phyloP scores from a whole-genome alignment of 1,284 basidiomycete genomes.

The Cryptococcus deneoformans region DNA sequence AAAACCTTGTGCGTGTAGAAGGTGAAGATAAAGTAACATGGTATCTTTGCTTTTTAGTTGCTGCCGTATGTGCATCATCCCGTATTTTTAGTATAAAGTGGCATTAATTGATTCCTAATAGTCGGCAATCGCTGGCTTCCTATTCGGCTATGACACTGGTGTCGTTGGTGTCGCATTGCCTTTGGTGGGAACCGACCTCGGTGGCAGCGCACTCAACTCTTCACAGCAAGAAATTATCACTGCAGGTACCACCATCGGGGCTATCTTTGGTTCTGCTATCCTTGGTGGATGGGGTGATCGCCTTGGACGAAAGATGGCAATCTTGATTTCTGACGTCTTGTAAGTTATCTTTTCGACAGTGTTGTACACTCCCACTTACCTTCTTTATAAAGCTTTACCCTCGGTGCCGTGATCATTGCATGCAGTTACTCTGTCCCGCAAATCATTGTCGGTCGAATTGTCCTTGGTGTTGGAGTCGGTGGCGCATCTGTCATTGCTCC shows the following conservation, averaged over 20 bases:
- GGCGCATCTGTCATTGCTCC: no score
- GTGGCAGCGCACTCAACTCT: conserved; percentile 7
- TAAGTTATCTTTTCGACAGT: conserved; percentile 1
- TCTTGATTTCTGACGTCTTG: conserved; percentile 20
- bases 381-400: conserved; percentile 13
- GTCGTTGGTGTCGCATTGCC: conserved; percentile 21
- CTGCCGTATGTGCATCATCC: conserved; percentile 1
- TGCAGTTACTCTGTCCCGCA: neutral
- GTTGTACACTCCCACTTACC: no score
- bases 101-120: neutral
- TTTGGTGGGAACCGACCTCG: conserved; percentile 13
- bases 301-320: conserved; percentile 18
- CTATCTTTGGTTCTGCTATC: conserved; percentile 20
- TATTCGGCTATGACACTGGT: neutral
- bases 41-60: conserved; percentile 31
- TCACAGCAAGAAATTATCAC: conserved; percentile 22
- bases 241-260: conserved; percentile 21
- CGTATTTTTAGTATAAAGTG: neutral
- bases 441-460: no score
- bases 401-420: conserved; percentile 44
- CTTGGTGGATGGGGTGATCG: conserved; percentile 15
- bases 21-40: no score
- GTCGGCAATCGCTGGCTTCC: conserved; percentile 3
- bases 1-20: no score
- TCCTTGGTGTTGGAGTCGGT: no score